These are phyloP conservation scores for Populus trichocarpa DNA, from an alignment of 441 rosid genomes.

Conservation along the genomic window DNA sequence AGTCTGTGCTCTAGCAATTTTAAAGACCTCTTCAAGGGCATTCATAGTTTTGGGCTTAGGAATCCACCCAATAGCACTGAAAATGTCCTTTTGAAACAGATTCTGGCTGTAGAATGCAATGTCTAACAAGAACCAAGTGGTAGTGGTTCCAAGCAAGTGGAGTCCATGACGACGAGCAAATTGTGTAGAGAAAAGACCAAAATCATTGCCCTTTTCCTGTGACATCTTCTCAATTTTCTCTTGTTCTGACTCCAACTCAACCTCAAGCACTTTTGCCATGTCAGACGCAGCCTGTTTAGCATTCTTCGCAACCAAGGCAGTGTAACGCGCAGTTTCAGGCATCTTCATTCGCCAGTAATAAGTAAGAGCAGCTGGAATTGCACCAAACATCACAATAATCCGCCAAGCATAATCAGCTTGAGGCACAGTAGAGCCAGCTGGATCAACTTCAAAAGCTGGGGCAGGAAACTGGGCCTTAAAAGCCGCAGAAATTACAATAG, in stretches of 20 bases:
- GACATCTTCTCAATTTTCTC: slow-evolving; percentile 31
- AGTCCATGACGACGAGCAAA: slow-evolving; percentile 52
- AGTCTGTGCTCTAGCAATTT: slow-evolving; percentile 65
- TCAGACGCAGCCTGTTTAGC: slow-evolving; percentile 59
- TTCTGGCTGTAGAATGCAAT: slow-evolving; percentile 73
- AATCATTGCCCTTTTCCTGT: slow-evolving; percentile 10
- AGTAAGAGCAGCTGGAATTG: slow-evolving; percentile 63
- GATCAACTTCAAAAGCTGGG: slow-evolving; percentile 42
- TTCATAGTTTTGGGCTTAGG: slow-evolving; percentile 62
- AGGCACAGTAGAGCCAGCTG: slow-evolving; percentile 51
- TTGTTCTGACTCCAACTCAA: slow-evolving; percentile 50
- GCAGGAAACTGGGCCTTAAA: slow-evolving; percentile 41
- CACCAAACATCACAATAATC: slow-evolving; percentile 64
- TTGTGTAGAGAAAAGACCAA: slow-evolving; percentile 46
- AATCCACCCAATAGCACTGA: slow-evolving; percentile 72
- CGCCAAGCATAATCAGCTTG: slow-evolving; percentile 69
- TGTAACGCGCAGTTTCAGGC: slow-evolving; percentile 84
- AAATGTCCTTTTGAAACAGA: slow-evolving; percentile 72
- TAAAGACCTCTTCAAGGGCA: slow-evolving; percentile 64
- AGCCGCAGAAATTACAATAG: slow-evolving; percentile 34
- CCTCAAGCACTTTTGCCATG: slow-evolving; percentile 68
- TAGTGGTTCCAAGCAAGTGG: slow-evolving; percentile 69
- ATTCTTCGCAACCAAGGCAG: slow-evolving; percentile 72
- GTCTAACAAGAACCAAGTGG: slow-evolving; percentile 74
- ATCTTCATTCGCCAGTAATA: slow-evolving; percentile 72